phyloP scores from a whole-genome alignment of 345 rosid species.

The Pistacia integerrima region DNA sequence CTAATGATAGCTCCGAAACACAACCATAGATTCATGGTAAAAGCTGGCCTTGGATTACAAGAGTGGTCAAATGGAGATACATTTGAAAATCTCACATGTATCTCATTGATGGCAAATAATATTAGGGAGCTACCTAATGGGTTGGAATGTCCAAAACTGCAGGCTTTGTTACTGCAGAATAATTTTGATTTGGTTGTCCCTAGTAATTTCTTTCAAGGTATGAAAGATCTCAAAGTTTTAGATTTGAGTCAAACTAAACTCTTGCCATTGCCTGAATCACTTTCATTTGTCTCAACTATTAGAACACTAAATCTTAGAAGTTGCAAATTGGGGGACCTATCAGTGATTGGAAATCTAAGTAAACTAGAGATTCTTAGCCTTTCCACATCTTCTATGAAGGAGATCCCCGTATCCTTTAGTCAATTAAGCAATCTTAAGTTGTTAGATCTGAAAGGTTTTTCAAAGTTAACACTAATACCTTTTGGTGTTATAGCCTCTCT shows the following conservation, averaged over 20 bases:
- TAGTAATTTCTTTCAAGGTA: background rate
- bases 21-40: background rate
- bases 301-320: background rate
- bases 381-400: too few relatives aligned
- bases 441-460: background rate
- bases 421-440: background rate
- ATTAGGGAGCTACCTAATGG: constrained; percentile 1
- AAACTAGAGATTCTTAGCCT: background rate
- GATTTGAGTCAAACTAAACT: background rate
- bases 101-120: constrained; percentile 4
- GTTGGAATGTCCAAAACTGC: constrained; percentile 7
- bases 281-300: background rate
- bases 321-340: too few relatives aligned
- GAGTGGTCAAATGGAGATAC: background rate
- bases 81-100: background rate
- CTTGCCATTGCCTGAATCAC: background rate
- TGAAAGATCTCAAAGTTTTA: constrained; percentile 5
- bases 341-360: too few relatives aligned
- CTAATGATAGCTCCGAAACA: background rate
- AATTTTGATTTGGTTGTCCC: background rate
- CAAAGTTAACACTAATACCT: background rate
- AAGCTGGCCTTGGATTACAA: background rate
- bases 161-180: background rate
- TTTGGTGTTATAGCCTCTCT: background rate
- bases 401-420: background rate